Base-by-base conservation (phyloP, 2,329 filamentous ascomycete genomes). In the Alternaria consortialis region DNA sequence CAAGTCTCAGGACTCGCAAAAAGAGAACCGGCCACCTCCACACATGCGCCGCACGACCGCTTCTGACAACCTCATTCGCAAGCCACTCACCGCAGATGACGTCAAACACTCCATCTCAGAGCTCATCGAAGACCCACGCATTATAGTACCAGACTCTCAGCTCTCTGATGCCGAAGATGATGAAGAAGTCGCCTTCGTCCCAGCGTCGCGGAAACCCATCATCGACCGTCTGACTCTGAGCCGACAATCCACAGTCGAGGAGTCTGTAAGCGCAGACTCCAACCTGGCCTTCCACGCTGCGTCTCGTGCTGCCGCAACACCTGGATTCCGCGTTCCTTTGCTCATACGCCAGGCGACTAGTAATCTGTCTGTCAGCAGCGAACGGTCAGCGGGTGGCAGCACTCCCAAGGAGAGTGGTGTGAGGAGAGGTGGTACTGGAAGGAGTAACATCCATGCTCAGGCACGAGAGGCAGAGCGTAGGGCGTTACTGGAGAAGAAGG, bases 51-150 rank as follows among this genome's bases (percentile, higher is more conserved):
- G 90, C 43, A 89, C 87, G 17, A 80, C 80, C 46, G 80, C 77
- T 25, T 85, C 84, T 58, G 82, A 82, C 15, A 84, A 81, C 56
- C 84, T 83, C 53, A 87, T 65, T 4, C 70, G 86, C 77, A 93
- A 89, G 70, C 92, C 93, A 0, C 84, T 90, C 5, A 91, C 89
- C 17, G 82, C 97, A 9, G 88, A 89, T 29, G 92, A 97, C 72
- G 91, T 97, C 64, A 89, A 93, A 58, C 88, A 94, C 75, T 92
- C 91, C 0, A 82, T 97, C 7, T 96, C 92, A 5, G 91, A 90
- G 77, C 85, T 97, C 9, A 88, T 97, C 15, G 93, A 97, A 53
- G 86, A 87, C 39, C 83, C 83, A 0, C 70, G 69, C 17, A 74
- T 81, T n/a, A 74, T 82, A 7, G 88, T 91, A 43, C 85, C 87